Percentiles rank a stretch among this genome's conserved stretches.
These are phyloP conservation scores for Termitomyces sp. DNA, from an alignment of 768 basidiomycete species.

Conservation along the genomic window DNA sequence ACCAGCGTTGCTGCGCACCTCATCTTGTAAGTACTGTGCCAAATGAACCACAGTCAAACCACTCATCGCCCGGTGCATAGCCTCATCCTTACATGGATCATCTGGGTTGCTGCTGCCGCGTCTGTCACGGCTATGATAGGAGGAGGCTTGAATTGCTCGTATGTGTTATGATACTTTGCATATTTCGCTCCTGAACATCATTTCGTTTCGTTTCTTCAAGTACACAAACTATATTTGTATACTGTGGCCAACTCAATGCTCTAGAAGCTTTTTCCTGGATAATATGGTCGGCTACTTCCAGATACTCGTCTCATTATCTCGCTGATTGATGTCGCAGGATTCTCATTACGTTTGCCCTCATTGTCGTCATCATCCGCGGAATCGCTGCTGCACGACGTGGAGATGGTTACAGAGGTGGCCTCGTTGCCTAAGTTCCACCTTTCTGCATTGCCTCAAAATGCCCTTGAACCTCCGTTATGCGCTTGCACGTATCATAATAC, in stretches of 20 bases:
- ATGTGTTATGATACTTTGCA: conserved; percentile 16
- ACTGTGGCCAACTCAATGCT: conserved; percentile 77
- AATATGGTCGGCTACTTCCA: conserved; percentile 46
- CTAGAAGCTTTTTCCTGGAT: conserved; percentile 74
- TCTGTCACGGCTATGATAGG: conserved; percentile 62
- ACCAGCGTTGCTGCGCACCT: conserved; percentile 63
- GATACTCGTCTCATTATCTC: background rate
- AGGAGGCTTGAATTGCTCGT: conserved; percentile 70
- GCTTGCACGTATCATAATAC: background rate
- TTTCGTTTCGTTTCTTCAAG: conserved; percentile 11
- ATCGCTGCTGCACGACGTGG: conserved; percentile 57
- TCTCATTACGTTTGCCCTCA: conserved; percentile 54
- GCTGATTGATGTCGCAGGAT: conserved; percentile 38
- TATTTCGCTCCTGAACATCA: background rate
- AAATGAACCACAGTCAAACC: conserved; percentile 1
- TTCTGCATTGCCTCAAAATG: background rate
- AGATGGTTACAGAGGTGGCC: conserved; percentile 58
- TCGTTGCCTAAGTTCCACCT: conserved; percentile 24
- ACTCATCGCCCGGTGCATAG: conserved; percentile 28
- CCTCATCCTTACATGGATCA: conserved; percentile 65
- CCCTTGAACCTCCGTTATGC: background rate
- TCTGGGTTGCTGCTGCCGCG: conserved; percentile 74
- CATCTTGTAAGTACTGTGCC: conserved; percentile 45
- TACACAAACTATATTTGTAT: conserved; percentile 42
- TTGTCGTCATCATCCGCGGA: conserved; percentile 57